Conservation (phyloP, 306 rosid species). For the Cyamopsis tetragonoloba region DNA sequence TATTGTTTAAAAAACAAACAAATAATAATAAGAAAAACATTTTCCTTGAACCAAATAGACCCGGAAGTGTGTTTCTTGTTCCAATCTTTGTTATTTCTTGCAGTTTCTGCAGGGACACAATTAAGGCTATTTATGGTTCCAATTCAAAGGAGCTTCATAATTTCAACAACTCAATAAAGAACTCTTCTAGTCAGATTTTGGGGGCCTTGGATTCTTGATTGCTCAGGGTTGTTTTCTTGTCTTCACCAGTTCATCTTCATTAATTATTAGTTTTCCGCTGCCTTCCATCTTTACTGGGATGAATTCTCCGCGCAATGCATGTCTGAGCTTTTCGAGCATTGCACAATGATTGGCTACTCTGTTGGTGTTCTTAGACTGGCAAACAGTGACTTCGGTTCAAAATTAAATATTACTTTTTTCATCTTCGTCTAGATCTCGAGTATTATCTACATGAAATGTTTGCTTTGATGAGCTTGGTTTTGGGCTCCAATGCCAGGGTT, state of each 20-base stretch:
- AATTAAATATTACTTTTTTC: neutral
- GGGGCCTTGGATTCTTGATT: conserved; percentile 11
- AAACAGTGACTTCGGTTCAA: neutral
- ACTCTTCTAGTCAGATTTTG: conserved; percentile 28
- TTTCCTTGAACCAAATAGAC: conserved; percentile 1
- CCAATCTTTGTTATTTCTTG: conserved; percentile 23
- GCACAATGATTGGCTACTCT: neutral
- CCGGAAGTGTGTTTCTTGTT: conserved; percentile 17
- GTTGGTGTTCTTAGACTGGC: neutral
- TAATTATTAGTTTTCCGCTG: neutral
- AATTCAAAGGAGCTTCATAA: conserved; percentile 61
- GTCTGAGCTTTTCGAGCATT: neutral
- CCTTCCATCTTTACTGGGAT: neutral
- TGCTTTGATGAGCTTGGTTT: neutral
- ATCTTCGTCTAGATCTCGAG: neutral
- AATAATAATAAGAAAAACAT: neutral
- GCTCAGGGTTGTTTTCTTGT: conserved; percentile 19
- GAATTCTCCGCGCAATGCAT: neutral
- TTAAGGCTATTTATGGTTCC: conserved; percentile 69
- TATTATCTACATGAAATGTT: neutral
- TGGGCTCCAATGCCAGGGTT: neutral
- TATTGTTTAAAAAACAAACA: neutral
- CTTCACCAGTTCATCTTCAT: conserved; percentile 6
- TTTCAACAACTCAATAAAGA: conserved; percentile 51
- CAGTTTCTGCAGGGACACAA: conserved; percentile 81